These are phyloP conservation scores for Stephania japonica DNA, from an alignment of 164 flowering plant species.

Conservation along the genomic window DNA sequence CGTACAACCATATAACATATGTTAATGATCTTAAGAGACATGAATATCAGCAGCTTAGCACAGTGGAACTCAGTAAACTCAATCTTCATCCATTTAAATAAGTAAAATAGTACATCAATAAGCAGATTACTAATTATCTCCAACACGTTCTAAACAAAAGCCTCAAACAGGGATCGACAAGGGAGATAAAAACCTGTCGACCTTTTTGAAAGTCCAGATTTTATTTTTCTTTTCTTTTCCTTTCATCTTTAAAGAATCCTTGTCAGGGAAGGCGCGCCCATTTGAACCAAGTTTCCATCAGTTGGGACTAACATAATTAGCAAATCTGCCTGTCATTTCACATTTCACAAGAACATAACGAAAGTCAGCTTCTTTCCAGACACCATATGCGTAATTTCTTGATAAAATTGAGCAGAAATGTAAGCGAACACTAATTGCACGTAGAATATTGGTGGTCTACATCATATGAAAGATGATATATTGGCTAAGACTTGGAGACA, in stretches of 20 bases:
- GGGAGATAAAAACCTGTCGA: conserved; percentile 1
- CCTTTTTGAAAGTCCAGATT: conserved; percentile 1
- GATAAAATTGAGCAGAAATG: background rate
- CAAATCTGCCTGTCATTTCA: conserved; percentile 58
- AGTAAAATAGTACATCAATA: background rate
- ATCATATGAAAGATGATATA: too few species aligned
- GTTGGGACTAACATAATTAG: conserved; percentile 50
- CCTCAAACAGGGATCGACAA: conserved; percentile 1
- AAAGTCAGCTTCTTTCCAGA: conserved; percentile 6
- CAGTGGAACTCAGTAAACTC: background rate
- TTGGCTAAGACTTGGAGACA: too few species aligned
- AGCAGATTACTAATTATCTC: background rate
- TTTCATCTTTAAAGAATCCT: background rate
- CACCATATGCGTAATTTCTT: background rate
- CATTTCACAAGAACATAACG: conserved; percentile 7
- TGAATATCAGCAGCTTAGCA: background rate
- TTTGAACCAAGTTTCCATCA: conserved; percentile 14
- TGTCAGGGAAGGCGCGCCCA: background rate
- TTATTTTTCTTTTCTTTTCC: too few species aligned
- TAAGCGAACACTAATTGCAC: background rate
- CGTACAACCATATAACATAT: too few species aligned
- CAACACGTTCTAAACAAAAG: background rate
- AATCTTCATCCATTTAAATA: background rate
- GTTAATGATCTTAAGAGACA: background rate
- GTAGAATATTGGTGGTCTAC: too few species aligned